These are phyloP conservation scores for Fonsecaea erecta DNA, from an alignment of 2,329 filamentous ascomycete genomes.

Conservation along the genomic window DNA sequence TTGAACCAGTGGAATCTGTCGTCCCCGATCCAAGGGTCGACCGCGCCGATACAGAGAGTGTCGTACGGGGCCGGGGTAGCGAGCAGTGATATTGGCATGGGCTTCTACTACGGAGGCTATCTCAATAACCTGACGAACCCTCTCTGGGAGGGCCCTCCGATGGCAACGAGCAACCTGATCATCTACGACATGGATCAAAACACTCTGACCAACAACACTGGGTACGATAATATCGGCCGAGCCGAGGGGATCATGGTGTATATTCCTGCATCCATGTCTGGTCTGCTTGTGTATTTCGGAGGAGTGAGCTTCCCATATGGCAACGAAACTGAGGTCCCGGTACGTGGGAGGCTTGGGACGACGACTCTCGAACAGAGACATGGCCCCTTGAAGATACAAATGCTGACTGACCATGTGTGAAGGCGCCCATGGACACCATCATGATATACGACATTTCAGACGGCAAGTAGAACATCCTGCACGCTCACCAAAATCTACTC, in stretches of 20 bases:
- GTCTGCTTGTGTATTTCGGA: conserved; percentile 66
- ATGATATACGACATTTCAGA: conserved; percentile 60
- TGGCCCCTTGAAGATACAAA: not conserved
- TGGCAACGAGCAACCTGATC: conserved; percentile 59
- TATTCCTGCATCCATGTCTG: conserved; percentile 63
- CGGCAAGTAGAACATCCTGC: not conserved
- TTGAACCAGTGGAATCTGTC: conserved; percentile 61
- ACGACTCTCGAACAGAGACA: not conserved
- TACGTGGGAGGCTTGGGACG: conserved; percentile 35
- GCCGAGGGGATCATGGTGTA: conserved; percentile 66
- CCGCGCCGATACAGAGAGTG: conserved; percentile 50
- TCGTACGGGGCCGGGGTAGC: conserved; percentile 63
- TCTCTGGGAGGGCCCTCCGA: conserved; percentile 55
- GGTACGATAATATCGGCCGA: conserved; percentile 58
- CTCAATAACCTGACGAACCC: conserved; percentile 59
- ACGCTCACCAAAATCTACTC: not conserved
- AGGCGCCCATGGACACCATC: conserved; percentile 54
- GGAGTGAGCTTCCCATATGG: conserved; percentile 57
- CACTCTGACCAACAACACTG: conserved; percentile 58
- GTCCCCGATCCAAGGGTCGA: conserved; percentile 41
- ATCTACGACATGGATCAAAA: conserved; percentile 62
- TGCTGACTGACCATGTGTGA: too few relatives aligned
- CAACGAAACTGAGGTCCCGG: conserved; percentile 55
- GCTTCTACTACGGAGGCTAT: conserved; percentile 67
- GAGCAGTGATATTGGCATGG: conserved; percentile 54